Conservation (phyloP, 331 rosid species). For the Pyrus hybrid region DNA sequence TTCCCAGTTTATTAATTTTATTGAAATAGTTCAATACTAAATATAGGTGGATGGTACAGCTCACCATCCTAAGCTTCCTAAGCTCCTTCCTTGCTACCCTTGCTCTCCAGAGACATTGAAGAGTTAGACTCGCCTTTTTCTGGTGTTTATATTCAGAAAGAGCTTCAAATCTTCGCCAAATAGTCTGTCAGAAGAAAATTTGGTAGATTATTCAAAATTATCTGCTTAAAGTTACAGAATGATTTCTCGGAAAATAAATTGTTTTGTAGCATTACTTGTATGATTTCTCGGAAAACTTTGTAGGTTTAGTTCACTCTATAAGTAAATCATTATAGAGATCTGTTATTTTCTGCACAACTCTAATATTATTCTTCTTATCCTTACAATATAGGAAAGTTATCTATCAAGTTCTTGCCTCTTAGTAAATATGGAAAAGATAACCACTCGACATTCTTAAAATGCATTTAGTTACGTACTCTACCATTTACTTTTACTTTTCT, state of each 20-base stretch:
- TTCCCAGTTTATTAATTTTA: conserved; percentile 10
- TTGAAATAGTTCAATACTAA: neutral
- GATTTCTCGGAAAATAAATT: neutral
- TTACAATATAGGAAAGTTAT: neutral
- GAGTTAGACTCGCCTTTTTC: conserved; percentile 51
- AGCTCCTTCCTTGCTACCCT: conserved; percentile 78
- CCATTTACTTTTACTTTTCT: neutral
- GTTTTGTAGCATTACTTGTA: neutral
- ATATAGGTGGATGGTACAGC: neutral
- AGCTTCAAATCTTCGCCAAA: conserved; percentile 66
- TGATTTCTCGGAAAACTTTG: too few species aligned
- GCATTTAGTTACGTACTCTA: neutral
- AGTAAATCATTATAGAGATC: neutral
- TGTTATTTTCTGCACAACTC: neutral
- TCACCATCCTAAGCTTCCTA: conserved; percentile 62
- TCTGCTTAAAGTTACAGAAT: neutral
- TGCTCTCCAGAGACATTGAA: conserved; percentile 87
- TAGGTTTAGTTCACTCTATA: neutral
- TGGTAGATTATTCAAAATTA: neutral
- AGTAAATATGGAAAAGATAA: too few species aligned
- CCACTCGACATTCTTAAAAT: neutral
- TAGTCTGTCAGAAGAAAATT: conserved; percentile 44
- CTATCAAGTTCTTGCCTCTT: neutral
- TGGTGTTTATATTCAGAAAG: conserved; percentile 50
- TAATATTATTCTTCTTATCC: neutral